Conservation (phyloP, 2,329 filamentous ascomycete genomes). For the Cercospora citrullina region DNA sequence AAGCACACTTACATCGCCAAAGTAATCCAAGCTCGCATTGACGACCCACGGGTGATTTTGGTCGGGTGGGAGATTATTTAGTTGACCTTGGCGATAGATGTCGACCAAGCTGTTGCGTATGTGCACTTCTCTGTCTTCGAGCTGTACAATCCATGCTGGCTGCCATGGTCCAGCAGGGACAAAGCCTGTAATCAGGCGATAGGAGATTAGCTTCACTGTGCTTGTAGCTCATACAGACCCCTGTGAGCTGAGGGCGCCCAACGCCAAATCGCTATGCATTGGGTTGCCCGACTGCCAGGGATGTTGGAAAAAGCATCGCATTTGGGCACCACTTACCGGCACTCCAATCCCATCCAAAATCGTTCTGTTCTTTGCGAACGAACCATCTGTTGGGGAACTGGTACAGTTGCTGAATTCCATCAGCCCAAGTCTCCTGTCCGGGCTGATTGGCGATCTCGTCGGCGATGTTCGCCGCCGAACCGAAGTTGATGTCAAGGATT, state of each 20-base stretch:
- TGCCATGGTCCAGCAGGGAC: constrained; percentile 65
- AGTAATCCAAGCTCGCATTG: constrained; percentile 60
- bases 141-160: constrained; percentile 58
- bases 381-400: constrained; percentile 58
- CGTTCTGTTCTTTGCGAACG: constrained; percentile 61
- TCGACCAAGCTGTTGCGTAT: constrained; percentile 58
- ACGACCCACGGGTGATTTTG: constrained; percentile 60
- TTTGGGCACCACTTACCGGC: not conserved
- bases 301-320: not conserved
- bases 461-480: constrained; percentile 57
- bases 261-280: not conserved
- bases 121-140: constrained; percentile 47
- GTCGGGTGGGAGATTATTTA: constrained; percentile 59
- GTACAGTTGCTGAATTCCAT: constrained; percentile 49
- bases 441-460: constrained; percentile 54
- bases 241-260: not conserved
- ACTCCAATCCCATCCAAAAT: constrained; percentile 65
- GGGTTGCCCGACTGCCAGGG: not conserved
- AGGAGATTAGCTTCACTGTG: not conserved
- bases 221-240: not conserved
- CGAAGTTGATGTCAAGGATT: constrained; percentile 56
- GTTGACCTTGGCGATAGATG: constrained; percentile 59
- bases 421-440: constrained; percentile 52
- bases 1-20: constrained; percentile 43
- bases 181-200: constrained; percentile 43